phyloP scores from a whole-genome alignment of 2,329 filamentous ascomycete species.

The Fusarium floridanum region DNA sequence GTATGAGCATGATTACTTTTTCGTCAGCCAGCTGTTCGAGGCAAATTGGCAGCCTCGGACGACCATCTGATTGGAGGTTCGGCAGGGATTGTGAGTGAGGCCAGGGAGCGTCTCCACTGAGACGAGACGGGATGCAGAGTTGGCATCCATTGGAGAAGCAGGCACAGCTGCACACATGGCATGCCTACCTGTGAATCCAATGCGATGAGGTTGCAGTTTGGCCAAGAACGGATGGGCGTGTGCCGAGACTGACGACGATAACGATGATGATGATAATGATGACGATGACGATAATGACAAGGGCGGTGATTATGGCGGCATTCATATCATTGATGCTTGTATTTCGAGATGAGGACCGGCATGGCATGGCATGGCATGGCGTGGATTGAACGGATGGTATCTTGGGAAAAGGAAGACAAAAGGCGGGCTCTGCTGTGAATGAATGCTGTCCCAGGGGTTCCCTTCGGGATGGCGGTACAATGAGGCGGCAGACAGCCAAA shows the following conservation, averaged over 20 bases:
- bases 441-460: background rate
- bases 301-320: conserved; percentile 17
- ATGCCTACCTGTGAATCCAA: background rate
- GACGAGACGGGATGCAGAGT: background rate
- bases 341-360: background rate
- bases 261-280: conserved; percentile 16
- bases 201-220: conserved; percentile 20
- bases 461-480: background rate
- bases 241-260: conserved; percentile 8
- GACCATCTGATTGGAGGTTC: conserved; percentile 38
- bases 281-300: conserved; percentile 31
- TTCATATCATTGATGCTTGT: conserved; percentile 9
- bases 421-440: background rate
- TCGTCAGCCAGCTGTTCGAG: conserved; percentile 71
- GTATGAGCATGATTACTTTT: conserved; percentile 70
- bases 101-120: background rate
- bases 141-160: background rate
- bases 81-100: background rate
- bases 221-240: background rate
- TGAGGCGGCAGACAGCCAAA: conserved; percentile 22
- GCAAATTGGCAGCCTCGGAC: conserved; percentile 62
- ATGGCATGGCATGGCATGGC: background rate
- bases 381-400: background rate
- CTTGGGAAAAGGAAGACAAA: conserved; percentile 1
- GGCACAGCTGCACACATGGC: background rate